Evolutionary conservation across 345 rosid species (phyloP), one percentile per base, ranked within the genome.

Genomic region (Brassica carinata): DNA sequence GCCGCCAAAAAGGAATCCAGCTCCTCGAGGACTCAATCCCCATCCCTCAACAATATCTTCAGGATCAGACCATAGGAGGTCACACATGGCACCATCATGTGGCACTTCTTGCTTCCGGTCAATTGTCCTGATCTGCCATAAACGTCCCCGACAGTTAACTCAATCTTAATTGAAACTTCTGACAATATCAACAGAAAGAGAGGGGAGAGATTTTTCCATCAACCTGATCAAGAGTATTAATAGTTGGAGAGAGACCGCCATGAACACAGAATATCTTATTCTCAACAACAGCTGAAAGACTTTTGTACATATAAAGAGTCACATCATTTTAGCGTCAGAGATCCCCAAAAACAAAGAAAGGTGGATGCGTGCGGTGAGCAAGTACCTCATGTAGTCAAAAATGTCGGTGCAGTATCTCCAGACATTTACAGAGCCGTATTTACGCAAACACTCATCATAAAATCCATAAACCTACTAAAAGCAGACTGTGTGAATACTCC

Each of bases 31-130:
- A 79, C 98, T 96, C 90, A 94, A 82, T 40, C 99, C 96, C 99
- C 98, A 96, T 30, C 96, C 97, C 76, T 94, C 99, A 53, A 96
- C 94, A 10, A 85, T 88, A 80, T 96, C 98, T 85, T 96, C 99
- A 72, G 99, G 99, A 84, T 96, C 99, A 64, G 98, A 96, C 98
- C 99, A 96, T 34, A 96, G 81, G 73, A 96, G 93, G 70, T 96
- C 99, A 85, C 98, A 96, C 99, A 96, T 96, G 79, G 94, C 96
- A 67, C 99, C 99, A 84, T 96, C 98, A 78, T 94, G 99, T 81
- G 99, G 99, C 40, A 96, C 98, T 88, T 96, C 99, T 89, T 94
- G 98, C 85, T 96, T 96, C 70, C 96, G 87, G 76, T 96, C 96
- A 86, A 94, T 96, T 14, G 86, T 90, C 78, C 98, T 94, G 58